phyloP scores from a whole-genome alignment of 2,329 filamentous ascomycete species.

The Intubia oerlemansii region DNA sequence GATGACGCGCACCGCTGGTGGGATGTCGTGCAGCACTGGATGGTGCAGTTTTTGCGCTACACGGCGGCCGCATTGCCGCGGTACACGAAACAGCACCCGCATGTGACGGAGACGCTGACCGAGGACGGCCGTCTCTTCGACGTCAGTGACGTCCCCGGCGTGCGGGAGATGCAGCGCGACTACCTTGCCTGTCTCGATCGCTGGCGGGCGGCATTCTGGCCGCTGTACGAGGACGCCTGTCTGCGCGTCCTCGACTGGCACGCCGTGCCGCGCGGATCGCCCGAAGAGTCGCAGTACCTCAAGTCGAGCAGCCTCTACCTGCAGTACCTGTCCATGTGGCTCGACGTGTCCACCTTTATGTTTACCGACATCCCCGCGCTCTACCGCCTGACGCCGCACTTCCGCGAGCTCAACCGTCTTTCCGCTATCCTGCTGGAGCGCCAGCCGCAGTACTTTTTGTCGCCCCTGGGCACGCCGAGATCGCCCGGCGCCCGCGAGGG shows the following conservation, averaged over 20 bases:
- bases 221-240: slow-evolving; percentile 13
- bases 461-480: slow-evolving; percentile 1
- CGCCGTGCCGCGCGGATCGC: slow-evolving; percentile 6
- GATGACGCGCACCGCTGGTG: slow-evolving; percentile 12
- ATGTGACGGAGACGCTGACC: neutral
- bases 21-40: slow-evolving; percentile 12
- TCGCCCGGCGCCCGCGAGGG: too few relatives aligned
- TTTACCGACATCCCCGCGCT: slow-evolving; percentile 17
- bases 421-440: slow-evolving; percentile 16
- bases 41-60: slow-evolving; percentile 9
- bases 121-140: slow-evolving; percentile 5
- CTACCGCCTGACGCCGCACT: slow-evolving; percentile 18
- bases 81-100: slow-evolving; percentile 3
- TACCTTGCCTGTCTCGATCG: slow-evolving; percentile 17
- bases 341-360: slow-evolving; percentile 17
- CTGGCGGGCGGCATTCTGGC: slow-evolving; percentile 19
- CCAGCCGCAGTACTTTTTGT: slow-evolving; percentile 6
- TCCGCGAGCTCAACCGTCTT: slow-evolving; percentile 19
- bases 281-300: too few relatives aligned
- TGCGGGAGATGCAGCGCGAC: slow-evolving; percentile 9
- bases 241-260: too few relatives aligned
- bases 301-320: slow-evolving; percentile 19
- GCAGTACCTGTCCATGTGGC: slow-evolving; percentile 20
- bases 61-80: slow-evolving; percentile 7
- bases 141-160: slow-evolving; percentile 7